Evolutionary conservation across 768 basidiomycete genomes (phyloP).

Genomic region (Mycena chlorophos): DNA sequence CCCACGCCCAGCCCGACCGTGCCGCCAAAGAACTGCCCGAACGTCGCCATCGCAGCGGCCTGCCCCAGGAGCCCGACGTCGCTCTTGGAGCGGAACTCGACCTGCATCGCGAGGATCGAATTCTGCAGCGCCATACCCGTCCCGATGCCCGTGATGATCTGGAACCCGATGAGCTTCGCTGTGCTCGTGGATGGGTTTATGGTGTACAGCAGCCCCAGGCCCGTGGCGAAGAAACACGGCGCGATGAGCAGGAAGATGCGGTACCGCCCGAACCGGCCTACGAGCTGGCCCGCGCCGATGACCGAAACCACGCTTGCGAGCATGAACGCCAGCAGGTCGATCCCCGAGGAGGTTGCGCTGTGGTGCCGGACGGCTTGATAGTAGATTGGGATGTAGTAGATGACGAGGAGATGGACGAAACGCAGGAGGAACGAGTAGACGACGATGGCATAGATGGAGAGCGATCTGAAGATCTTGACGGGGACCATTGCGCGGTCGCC

Average conservation of each 20-base stretch:
- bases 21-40: slow-evolving; percentile 19
- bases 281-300: slow-evolving; percentile 3
- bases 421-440: slow-evolving; percentile 8
- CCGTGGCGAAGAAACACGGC: slow-evolving; percentile 6
- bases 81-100: slow-evolving; percentile 7
- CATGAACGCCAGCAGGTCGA: slow-evolving; percentile 10
- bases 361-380: slow-evolving; percentile 6
- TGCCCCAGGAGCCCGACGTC: slow-evolving; percentile 4
- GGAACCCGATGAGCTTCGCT: neutral
- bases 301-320: neutral
- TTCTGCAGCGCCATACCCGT: slow-evolving; percentile 3
- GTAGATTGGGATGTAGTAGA: neutral
- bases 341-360: slow-evolving; percentile 3
- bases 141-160: slow-evolving; percentile 10
- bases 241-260: slow-evolving; percentile 20
- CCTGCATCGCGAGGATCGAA: slow-evolving; percentile 9
- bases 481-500: slow-evolving; percentile 12
- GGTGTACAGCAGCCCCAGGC: slow-evolving; percentile 3
- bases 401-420: slow-evolving; percentile 5
- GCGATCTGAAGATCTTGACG: slow-evolving; percentile 3
- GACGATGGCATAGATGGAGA: slow-evolving; percentile 6
- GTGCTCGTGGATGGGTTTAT: neutral
- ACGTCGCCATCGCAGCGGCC: slow-evolving; percentile 16
- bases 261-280: slow-evolving; percentile 1
- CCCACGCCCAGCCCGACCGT: slow-evolving; percentile 11